phyloP scores from a whole-genome alignment of 148 eudicot species.

The Drosera capensis region DNA sequence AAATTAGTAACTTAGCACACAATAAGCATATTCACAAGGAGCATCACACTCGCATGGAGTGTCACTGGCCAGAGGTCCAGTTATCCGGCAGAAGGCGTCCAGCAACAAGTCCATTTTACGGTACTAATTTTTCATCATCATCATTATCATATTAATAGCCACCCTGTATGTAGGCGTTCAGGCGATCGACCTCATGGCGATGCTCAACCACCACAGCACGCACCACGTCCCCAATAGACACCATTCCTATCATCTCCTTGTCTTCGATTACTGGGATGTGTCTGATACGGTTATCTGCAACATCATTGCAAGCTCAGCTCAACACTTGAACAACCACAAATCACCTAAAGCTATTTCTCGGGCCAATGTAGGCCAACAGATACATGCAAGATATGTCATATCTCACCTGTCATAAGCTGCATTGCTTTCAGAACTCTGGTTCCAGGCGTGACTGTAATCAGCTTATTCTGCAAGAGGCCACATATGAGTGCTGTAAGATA shows the following conservation, averaged over 20 bases:
- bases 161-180: conserved; percentile 86
- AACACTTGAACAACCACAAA: too few relatives aligned
- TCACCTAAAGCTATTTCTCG: too few relatives aligned
- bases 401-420: conserved; percentile 89
- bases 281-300: conserved; percentile 87
- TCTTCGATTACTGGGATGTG: conserved; percentile 83
- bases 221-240: conserved; percentile 99
- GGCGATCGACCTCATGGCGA: conserved; percentile 80
- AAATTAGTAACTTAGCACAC: too few relatives aligned
- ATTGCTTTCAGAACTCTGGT: conserved; percentile 89
- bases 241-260: conserved; percentile 79
- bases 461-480: conserved; percentile 95
- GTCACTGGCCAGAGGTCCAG: too few relatives aligned
- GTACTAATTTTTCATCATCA: too few relatives aligned
- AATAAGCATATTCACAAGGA: too few relatives aligned
- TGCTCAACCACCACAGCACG: conserved; percentile 96
- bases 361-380: too few relatives aligned
- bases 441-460: conserved; percentile 71
- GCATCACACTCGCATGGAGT: too few relatives aligned
- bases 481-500: too few relatives aligned
- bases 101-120: too few relatives aligned
- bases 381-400: too few relatives aligned
- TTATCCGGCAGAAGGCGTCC: too few relatives aligned
- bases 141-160: conserved; percentile 63
- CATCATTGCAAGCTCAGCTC: conserved; percentile 1